Evolutionary conservation across 2,329 filamentous ascomycete genomes (phyloP).

Genomic region (Fusarium sp.): DNA sequence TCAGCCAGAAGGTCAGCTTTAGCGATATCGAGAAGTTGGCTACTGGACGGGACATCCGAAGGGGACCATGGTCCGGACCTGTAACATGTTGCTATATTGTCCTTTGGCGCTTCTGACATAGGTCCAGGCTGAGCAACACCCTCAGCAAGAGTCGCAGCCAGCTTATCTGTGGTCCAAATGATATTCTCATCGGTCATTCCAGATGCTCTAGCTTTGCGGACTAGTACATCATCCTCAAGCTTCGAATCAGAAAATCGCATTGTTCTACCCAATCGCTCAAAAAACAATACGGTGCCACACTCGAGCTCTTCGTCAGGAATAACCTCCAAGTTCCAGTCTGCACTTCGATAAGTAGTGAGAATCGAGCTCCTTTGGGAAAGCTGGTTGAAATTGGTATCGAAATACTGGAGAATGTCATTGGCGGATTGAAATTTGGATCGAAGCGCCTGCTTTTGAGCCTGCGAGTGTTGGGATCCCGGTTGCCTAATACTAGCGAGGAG

Average conservation of each 20-base stretch:
- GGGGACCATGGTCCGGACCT: not conserved
- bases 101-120: too few species aligned
- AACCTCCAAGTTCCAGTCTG: constrained; percentile 52
- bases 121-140: too few species aligned
- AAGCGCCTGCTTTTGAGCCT: not conserved
- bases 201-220: not conserved
- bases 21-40: constrained; percentile 43
- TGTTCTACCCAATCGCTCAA: not conserved
- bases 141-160: not conserved
- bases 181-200: not conserved
- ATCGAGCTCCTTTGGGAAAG: constrained; percentile 53
- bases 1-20: constrained; percentile 39
- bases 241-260: fast-evolving
- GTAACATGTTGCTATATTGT: not conserved
- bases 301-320: constrained; percentile 53
- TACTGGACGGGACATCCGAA: not conserved
- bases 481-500: not conserved
- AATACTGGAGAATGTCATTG: not conserved
- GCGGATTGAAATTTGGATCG: not conserved
- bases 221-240: not conserved
- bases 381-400: constrained; percentile 28
- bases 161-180: not conserved
- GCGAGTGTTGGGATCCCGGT: not conserved
- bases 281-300: constrained; percentile 41
- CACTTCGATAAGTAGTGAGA: constrained; percentile 48